phyloP scores from a whole-genome alignment of 495 filamentous ascomycete genomes.

The Parmelia sp. region DNA sequence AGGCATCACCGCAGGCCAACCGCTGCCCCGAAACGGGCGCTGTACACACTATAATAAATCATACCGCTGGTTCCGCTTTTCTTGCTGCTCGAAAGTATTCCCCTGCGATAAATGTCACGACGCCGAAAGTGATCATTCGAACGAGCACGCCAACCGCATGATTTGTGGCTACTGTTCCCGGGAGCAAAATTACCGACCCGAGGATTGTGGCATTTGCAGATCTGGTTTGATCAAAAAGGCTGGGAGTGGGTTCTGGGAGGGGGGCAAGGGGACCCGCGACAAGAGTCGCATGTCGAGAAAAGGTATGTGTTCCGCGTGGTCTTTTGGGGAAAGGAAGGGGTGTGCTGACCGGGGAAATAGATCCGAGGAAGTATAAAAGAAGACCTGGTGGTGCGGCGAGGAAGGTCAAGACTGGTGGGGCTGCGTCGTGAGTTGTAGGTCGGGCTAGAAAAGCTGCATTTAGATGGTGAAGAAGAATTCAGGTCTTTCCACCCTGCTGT shows the following conservation, averaged over 20 bases:
- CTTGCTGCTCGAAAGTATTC: constrained; percentile 61
- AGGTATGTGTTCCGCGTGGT: constrained; percentile 30
- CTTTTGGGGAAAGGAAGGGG: neutral
- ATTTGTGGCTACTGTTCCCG: constrained; percentile 74
- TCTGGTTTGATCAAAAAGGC: constrained; percentile 62
- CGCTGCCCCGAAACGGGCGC: constrained; percentile 66
- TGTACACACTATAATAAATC: constrained; percentile 75
- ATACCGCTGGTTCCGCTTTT: constrained; percentile 78
- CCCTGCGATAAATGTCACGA: constrained; percentile 86
- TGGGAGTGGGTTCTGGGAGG: constrained; percentile 84
- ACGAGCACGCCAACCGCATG: constrained; percentile 86
- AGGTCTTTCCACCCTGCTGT: too few species aligned
- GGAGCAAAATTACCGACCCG: constrained; percentile 76
- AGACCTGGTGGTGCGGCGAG: constrained; percentile 31
- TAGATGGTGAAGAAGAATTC: neutral
- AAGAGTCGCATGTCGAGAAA: constrained; percentile 63
- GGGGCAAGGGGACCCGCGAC: constrained; percentile 78
- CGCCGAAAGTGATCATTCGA: constrained; percentile 58
- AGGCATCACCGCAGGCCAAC: constrained; percentile 71
- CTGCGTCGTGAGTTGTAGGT: neutral
- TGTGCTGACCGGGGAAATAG: neutral
- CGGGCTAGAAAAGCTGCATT: neutral
- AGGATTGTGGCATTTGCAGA: constrained; percentile 74
- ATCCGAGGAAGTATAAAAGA: constrained; percentile 62
- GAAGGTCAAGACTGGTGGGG: constrained; percentile 16